Conservation (phyloP, 1,139 yeast genomes). For the Suhomyces taliae region DNA sequence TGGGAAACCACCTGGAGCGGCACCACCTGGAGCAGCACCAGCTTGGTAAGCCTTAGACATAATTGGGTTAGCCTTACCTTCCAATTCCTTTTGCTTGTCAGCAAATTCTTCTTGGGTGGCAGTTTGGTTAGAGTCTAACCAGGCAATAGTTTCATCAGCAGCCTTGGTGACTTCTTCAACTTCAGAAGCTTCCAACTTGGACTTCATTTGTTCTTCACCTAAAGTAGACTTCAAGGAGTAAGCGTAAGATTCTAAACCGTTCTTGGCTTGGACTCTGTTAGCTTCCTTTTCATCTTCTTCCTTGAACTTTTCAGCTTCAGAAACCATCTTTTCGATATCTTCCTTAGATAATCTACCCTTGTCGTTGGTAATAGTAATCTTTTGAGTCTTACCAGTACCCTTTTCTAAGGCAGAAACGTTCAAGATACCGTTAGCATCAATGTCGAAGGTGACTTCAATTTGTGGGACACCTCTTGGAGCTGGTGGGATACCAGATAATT, state of each 20-base stretch:
- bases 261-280: slow-evolving; percentile 59
- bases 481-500: slow-evolving; percentile 93
- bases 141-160: slow-evolving; percentile 79
- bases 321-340: slow-evolving; percentile 52
- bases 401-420: slow-evolving; percentile 93
- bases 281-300: slow-evolving; percentile 52
- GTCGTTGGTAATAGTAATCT: slow-evolving; percentile 51
- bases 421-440: slow-evolving; percentile 94
- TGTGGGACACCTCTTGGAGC: slow-evolving; percentile 99
- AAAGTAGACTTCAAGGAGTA: slow-evolving; percentile 85
- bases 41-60: slow-evolving; percentile 88
- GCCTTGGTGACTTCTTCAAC: slow-evolving; percentile 77
- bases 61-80: slow-evolving; percentile 91
- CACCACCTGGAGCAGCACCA: slow-evolving; percentile 55
- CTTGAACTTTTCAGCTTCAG: slow-evolving; percentile 52
- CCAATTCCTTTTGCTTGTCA: slow-evolving; percentile 92
- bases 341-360: slow-evolving; percentile 55
- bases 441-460: slow-evolving; percentile 91
- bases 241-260: slow-evolving; percentile 89
- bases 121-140: slow-evolving; percentile 88
- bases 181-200: slow-evolving; percentile 80
- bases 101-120: slow-evolving; percentile 85
- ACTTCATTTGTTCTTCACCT: slow-evolving; percentile 76
- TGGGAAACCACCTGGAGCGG: slow-evolving; percentile 66
- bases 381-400: slow-evolving; percentile 78